Conservation (phyloP, 495 filamentous ascomycete genomes). For the Aspergillus funiculosus region DNA sequence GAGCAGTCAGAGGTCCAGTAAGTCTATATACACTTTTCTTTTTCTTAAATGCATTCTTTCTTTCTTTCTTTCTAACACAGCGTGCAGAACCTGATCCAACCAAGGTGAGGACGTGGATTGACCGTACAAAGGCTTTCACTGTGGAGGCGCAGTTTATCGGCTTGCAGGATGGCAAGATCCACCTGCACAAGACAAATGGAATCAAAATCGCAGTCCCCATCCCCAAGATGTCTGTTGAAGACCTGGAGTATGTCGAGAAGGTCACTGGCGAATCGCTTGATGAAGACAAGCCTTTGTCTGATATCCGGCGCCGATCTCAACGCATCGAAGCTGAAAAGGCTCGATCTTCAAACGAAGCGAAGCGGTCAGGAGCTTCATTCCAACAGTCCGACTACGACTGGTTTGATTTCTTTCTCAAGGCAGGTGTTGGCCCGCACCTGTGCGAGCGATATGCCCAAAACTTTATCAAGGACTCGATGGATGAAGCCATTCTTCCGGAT, state of each 20-base stretch:
- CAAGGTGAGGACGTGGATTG: slow-evolving; percentile 88
- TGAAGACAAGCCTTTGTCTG: slow-evolving; percentile 90
- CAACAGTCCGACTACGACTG: slow-evolving; percentile 77
- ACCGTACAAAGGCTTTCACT: slow-evolving; percentile 89
- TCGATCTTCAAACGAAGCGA: slow-evolving; percentile 22
- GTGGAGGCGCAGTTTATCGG: slow-evolving; percentile 97
- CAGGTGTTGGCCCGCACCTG: slow-evolving; percentile 82
- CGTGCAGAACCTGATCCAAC: slow-evolving; percentile 69
- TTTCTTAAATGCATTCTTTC: not conserved
- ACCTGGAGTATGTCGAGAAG: slow-evolving; percentile 90
- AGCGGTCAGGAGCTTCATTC: slow-evolving; percentile 49
- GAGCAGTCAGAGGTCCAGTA: slow-evolving; percentile 65
- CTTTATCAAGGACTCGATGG: slow-evolving; percentile 88
- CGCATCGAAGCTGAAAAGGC: slow-evolving; percentile 24
- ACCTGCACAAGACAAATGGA: slow-evolving; percentile 94
- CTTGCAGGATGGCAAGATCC: slow-evolving; percentile 85
- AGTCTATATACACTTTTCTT: slow-evolving; percentile 33
- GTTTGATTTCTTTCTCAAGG: slow-evolving; percentile 96
- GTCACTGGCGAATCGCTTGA: slow-evolving; percentile 83
- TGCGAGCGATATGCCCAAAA: slow-evolving; percentile 91
- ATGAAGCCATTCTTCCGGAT: slow-evolving; percentile 81
- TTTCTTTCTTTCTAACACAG: slow-evolving; percentile 16
- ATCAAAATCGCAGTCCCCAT: slow-evolving; percentile 97
- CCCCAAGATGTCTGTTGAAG: slow-evolving; percentile 88
- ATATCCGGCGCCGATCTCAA: slow-evolving; percentile 52